These are phyloP conservation scores for Entomortierella parvispora DNA, from an alignment of 192 early-diverging fungal genomes.

Conservation along the genomic window DNA sequence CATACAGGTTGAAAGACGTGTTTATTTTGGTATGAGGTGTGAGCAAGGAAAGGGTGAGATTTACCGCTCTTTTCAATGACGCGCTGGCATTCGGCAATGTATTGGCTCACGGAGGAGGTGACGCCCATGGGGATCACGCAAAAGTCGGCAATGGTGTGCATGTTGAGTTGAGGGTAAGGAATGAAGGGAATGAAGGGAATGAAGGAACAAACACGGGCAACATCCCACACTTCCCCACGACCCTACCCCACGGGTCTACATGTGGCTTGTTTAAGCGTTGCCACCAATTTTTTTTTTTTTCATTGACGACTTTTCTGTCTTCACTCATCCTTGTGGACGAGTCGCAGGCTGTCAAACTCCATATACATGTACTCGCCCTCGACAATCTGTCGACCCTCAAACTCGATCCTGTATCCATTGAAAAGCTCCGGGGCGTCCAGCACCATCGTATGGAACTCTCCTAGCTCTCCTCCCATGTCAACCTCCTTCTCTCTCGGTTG, in stretches of 20 bases:
- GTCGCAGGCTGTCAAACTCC: conserved; percentile 30
- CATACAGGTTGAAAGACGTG: background rate
- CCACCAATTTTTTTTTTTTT: too few relatives aligned
- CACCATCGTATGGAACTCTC: conserved; percentile 80
- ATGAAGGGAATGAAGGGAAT: background rate
- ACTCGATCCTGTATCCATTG: conserved; percentile 32
- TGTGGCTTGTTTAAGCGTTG: too few relatives aligned
- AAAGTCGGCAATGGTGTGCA: conserved; percentile 53
- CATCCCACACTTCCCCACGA: too few relatives aligned
- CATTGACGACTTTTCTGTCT: too few relatives aligned
- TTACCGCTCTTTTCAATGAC: conserved; percentile 52
- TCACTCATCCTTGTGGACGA: background rate
- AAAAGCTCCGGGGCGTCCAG: conserved; percentile 63
- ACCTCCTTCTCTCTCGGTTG: conserved; percentile 52
- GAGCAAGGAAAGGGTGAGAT: background rate
- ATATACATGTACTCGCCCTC: conserved; percentile 58
- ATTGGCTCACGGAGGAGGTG: conserved; percentile 48
- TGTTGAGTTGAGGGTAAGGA: background rate
- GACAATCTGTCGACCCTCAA: conserved; percentile 14
- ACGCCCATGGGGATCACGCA: conserved; percentile 53
- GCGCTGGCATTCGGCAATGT: conserved; percentile 50
- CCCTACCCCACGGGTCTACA: too few relatives aligned
- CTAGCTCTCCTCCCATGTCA: conserved; percentile 71
- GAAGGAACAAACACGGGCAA: background rate
- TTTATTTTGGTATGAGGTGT: background rate